Base-by-base conservation (phyloP, 1,139 yeast genomes). In the Candida albicans region DNA sequence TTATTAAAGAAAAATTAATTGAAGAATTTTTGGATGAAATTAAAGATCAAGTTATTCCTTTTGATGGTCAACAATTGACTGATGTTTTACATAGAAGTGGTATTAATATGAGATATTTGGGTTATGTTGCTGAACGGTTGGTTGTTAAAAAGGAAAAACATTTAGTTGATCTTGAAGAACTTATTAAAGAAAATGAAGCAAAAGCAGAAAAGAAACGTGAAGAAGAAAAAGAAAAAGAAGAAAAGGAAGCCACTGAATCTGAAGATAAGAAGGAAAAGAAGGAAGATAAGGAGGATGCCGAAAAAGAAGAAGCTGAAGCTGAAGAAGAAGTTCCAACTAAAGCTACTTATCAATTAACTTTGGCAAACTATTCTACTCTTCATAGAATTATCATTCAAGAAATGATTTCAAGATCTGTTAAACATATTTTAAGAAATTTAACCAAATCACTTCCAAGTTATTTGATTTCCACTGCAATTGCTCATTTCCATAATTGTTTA, bases 31-130 rank as follows among this genome's bases (percentile, higher is more conserved):
- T 93, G 48, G 65, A 66, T 10, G 87, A 79, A 32, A 61, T 83
- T 42, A 75, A 80, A 14, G 70, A 72, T 41, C 70, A 76, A 34
- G 73, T 84, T 41, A 75, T 83, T 31, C 96, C 96, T 38, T 73
- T 87, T 49, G 96, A 89, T 59, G 96, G 98, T 49, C 61, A 67
- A 4, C 93, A 90, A 55, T 77, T 93, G 56, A 70, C 89, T 27
- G 70, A 74, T 34, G 63, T 76, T 43, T 67, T 93, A 65, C 99
- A 93, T 65, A 79, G 79, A 54, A 72, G 74, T 42, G 99, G 99
- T 73, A 84, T 93, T 60, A 91, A 89, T 63, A 62, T 91, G 70
- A 85, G 99, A 67, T 91, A 93, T 59, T 73, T 93, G 56, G 97
- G 97, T 49, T 67, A 64, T 41, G 59, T 84, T 56, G 83, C 82